Evolutionary conservation across 768 basidiomycete genomes (phyloP).

Genomic region (Daedaleopsis sinensis): DNA sequence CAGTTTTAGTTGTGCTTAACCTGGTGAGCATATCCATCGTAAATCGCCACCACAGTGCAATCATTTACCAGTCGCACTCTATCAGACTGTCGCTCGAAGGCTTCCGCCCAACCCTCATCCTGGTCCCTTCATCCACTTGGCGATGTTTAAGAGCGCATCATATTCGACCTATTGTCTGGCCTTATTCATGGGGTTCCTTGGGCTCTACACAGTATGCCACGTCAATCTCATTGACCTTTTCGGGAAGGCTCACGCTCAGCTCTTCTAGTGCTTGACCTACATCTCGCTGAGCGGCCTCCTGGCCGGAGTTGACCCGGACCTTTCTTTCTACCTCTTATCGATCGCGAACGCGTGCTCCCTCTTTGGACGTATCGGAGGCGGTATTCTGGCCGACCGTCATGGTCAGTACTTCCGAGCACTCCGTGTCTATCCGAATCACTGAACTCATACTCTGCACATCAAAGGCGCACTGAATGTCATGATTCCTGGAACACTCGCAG

Average conservation of each 20-base stretch:
- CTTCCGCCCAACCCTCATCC: slow-evolving; percentile 54
- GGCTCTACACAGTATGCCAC: slow-evolving; percentile 67
- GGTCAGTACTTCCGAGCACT: not conserved
- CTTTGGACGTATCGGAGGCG: slow-evolving; percentile 60
- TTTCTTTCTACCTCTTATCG: slow-evolving; percentile 67
- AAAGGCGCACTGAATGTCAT: slow-evolving; percentile 71
- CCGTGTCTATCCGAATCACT: too few species aligned
- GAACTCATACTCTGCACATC: too few species aligned
- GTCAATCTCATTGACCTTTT: too few species aligned
- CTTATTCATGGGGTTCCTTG: slow-evolving; percentile 60
- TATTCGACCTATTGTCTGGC: slow-evolving; percentile 63
- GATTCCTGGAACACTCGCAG: slow-evolving; percentile 59
- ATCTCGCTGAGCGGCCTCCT: slow-evolving; percentile 58
- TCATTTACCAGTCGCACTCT: not conserved
- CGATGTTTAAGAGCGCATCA: slow-evolving; percentile 50
- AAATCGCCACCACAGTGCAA: too few species aligned
- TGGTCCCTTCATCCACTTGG: slow-evolving; percentile 66
- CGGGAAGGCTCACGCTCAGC: not conserved
- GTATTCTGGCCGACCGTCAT: slow-evolving; percentile 52
- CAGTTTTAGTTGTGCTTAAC: slow-evolving; percentile 6
- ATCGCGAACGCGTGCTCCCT: slow-evolving; percentile 70
- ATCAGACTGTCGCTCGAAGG: slow-evolving; percentile 40
- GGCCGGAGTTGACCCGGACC: slow-evolving; percentile 49
- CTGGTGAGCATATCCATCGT: not conserved
- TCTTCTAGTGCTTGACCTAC: slow-evolving; percentile 44